Base-by-base conservation (phyloP, 441 rosid species). In the Croton laevigatus region DNA sequence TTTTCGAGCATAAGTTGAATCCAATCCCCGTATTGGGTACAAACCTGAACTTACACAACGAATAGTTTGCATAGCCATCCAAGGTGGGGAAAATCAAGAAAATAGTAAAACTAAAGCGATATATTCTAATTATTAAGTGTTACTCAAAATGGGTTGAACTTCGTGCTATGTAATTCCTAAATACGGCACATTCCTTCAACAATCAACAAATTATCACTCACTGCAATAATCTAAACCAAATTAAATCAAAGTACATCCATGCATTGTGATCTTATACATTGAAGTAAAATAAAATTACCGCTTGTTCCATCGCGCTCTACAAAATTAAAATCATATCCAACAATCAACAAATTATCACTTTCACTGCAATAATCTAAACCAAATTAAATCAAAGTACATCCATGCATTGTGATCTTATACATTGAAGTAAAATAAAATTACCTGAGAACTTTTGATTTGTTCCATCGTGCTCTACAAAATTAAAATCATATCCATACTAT, bases 401-500 rank as follows among this genome's bases (percentile, higher is more conserved):
- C 19, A 19, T n/a, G 58, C 49, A 37, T 7, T 13, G n/a, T 5
- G 20, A 7, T 6, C 9, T 2, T 3, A 5, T 27, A 27, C 32
- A 27, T 27, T 27, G 8, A 51, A 6, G 20, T 27, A 27, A 51
- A 51, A 51, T 16, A 20, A 66, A 71, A 52, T 62, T 83, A 91
- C 97, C 97, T 90, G 95, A 14, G 92, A 94, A 75, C 97, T 89
- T 69, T 86, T 73, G 5, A 91, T 88, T 73, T 89, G 97, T 68
- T 82, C 13, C 92, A 94, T 90, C 79, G 79, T 89, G 62, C 80
- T 84, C 97, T 91, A 62, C 82, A 81, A 14, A 71, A 7, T 46
- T 27, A 40, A 16, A 65, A 49, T 11, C 20, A 53, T 9, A 14
- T 14, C 19, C 57, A 65, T 38, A n/a, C 16, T 10, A 19, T 19